A percentile compares a stretch with the other conserved stretches of the same genome.
phyloP scores from a whole-genome alignment of 768 basidiomycete genomes.

The Pisolithus marmoratus region DNA sequence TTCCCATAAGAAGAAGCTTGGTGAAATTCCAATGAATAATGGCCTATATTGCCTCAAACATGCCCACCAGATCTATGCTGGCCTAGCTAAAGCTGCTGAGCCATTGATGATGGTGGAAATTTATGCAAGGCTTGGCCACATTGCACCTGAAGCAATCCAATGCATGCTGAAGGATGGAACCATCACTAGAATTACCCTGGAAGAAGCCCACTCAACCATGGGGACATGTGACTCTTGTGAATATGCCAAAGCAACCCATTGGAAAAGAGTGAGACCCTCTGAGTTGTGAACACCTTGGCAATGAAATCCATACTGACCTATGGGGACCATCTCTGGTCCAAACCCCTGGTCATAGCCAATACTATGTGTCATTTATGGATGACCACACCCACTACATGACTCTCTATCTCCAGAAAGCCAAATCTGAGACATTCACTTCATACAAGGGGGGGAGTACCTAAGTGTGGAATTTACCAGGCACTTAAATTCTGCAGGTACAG shows the following conservation, averaged over 20 bases:
- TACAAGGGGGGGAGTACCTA: slow-evolving; percentile 29
- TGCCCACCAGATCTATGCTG: neutral
- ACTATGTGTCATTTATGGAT: slow-evolving; percentile 10
- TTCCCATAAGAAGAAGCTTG: neutral
- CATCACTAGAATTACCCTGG: slow-evolving; percentile 1
- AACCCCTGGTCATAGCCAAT: slow-evolving; percentile 14
- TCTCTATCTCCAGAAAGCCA: neutral
- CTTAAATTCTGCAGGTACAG: neutral
- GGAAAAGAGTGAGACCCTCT: neutral
- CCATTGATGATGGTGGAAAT: neutral
- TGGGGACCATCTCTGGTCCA: slow-evolving; percentile 39
- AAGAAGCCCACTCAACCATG: slow-evolving; percentile 2
- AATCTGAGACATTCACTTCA: slow-evolving; percentile 6
- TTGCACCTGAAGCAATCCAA: neutral
- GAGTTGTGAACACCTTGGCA: neutral
- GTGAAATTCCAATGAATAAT: neutral
- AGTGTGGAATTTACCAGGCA: slow-evolving; percentile 8
- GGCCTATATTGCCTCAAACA: slow-evolving; percentile 1
- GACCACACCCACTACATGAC: slow-evolving; percentile 1
- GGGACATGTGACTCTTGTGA: slow-evolving; percentile 7
- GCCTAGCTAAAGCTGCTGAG: neutral
- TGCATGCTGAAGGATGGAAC: slow-evolving; percentile 5
- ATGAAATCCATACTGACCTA: slow-evolving; percentile 28
- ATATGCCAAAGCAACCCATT: slow-evolving; percentile 5
- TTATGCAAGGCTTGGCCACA: slow-evolving; percentile 1